A percentile compares a stretch with the other conserved stretches of the same genome.
phyloP scores from a whole-genome alignment of 75 land plant genomes.

The Ceratopteris richardii region DNA sequence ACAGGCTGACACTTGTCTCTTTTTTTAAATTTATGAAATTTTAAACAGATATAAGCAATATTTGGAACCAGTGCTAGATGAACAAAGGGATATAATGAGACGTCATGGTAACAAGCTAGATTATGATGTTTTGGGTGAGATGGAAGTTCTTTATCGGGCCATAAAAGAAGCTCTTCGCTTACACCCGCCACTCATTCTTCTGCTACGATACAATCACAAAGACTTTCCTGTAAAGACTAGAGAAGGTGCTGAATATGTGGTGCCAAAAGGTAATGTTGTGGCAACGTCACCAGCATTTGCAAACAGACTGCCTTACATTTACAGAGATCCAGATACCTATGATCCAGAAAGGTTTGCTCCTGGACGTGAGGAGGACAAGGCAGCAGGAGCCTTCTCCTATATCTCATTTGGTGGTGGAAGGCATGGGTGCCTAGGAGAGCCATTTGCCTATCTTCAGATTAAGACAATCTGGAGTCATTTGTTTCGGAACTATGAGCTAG shows the following conservation, averaged over 20 bases:
- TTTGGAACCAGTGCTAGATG: conserved; percentile 5
- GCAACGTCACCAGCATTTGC: conserved; percentile 15
- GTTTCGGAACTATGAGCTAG: conserved; percentile 8
- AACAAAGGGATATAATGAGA: conserved; percentile 3
- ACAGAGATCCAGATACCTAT: conserved; percentile 9
- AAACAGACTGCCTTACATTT: conserved; percentile 6
- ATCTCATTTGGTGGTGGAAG: conserved; percentile 3
- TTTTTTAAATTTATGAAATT: not conserved
- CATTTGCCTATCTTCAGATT: conserved; percentile 14
- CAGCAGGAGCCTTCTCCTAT: conserved; percentile 3
- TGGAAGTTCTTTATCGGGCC: conserved; percentile 13
- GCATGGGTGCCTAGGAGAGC: not conserved
- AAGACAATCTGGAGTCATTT: conserved; percentile 12
- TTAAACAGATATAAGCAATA: not conserved
- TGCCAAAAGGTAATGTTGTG: conserved; percentile 7
- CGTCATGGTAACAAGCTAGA: conserved; percentile 2
- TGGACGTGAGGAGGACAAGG: conserved; percentile 12
- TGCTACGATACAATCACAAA: conserved; percentile 6
- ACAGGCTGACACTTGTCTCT: too few species aligned
- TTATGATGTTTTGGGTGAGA: conserved; percentile 17
- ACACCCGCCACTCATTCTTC: conserved; percentile 11
- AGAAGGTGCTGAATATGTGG: conserved; percentile 4
- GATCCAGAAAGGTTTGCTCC: conserved; percentile 5
- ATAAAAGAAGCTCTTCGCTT: conserved; percentile 9
- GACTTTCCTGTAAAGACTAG: conserved; percentile 3